Evolutionary conservation across 768 basidiomycete species (phyloP), one percentile per base, ranked within the genome.

Genomic region (Dioszegia aurantiaca): DNA sequence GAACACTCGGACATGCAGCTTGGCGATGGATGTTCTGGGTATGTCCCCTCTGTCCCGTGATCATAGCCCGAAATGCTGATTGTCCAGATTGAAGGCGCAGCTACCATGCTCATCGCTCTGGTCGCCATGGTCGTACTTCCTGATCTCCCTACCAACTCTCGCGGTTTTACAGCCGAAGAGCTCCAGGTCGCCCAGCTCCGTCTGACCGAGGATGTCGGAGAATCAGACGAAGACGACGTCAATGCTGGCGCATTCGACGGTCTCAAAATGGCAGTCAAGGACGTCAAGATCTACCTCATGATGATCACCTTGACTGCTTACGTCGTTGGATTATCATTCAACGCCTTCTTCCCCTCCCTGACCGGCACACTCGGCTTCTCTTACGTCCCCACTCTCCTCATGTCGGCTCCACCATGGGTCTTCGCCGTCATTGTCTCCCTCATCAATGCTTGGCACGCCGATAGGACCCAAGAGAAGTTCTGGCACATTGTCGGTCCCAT

Each of bases 201-300:
- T 31, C 30, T 72, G 0, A 41, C 55, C 45, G 70, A 69, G 47
- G 67, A 72, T 52, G 68, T 79, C 27, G 83, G 83, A 30, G 78
- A 83, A 16, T 78, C 80, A 11, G 83, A 84, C 55, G 78, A 82
- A 42, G 78, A 77, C 28, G 79, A 82, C 59, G 79, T 77, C 9
- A 77, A 77, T 16, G 65, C 75, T 21, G 66, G 66, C 9, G 55
- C 64, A 19, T 74, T 60, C 52, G 70, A 76, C 23, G 87, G 87
- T 9, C 69, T 89, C 2, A 61, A 75, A 9, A 69, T 86, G 61
- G 87, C 89, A 11, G 40, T 88, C 56, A 80, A 79, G 19, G 90
- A 92, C 68, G 85, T 86, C 86, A 87, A 86, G 73, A 87, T 92
- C 37, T 91, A 89, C 86, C 70, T 73, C 63, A 80, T 93, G 42